Base-by-base conservation (phyloP, 164 flowering plant species). In the Aristolochia contorta region DNA sequence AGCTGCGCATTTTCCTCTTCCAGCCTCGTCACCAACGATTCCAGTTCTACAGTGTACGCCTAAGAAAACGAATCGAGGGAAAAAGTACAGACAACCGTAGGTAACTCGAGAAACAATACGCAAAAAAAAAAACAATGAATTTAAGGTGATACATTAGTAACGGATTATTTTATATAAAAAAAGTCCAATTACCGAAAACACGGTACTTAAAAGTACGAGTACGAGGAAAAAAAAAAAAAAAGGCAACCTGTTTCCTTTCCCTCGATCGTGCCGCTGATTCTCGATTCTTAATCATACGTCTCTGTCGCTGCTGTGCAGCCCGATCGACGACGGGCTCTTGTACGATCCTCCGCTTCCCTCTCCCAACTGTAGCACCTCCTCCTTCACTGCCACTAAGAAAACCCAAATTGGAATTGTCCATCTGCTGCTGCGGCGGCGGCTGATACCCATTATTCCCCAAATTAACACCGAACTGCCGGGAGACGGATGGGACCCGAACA, bases 1-100 rank as follows among this genome's bases (percentile, higher is more conserved):
- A 90, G 79, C 63, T 51, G 72, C 43, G 77, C 81, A 62, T 87
- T 81, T 70, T 83, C 95, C 72, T 84, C 95, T 74, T 82, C 86
- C 53, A 90, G 64, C 59, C 67, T 73, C 32, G 79, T 72, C 14
- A 84, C 97, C 59, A 78, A 56, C 0, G 85, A 59, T 65, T 87
- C 95, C 58, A 90, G 61, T 72, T 87, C 91, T 15, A 78, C 75
- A 46, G 84, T 87, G 59, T 90, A 87, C 5, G 92, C 97, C 94
- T 86, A 30, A 14, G 33, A 12, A 61, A 24, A 2, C 24, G 49
- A 27, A n/a, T 59, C 43, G 22, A 47, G n/a, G 43, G 43, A 37
- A 37, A n/a, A 37, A 37, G 43, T 49, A n/a, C 21, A 18, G 10
- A 8, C 20, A 49, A 49, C 4, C 6, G 9, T 16, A 16, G 16